phyloP scores from a whole-genome alignment of 2,329 filamentous ascomycete species.

The Hypoxylon sp. region DNA sequence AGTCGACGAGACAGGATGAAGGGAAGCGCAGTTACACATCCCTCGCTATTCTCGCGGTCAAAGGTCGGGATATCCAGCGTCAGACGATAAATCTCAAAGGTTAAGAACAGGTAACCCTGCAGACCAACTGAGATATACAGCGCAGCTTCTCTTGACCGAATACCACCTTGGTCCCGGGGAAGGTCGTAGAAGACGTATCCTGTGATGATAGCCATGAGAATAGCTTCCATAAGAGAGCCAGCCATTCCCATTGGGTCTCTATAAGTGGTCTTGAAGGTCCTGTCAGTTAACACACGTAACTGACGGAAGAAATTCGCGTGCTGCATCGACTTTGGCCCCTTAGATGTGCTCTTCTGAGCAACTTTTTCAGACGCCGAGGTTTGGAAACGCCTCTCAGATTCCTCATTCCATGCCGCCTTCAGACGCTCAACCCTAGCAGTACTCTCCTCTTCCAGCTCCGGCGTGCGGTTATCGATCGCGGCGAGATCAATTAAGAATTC shows the following conservation, averaged over 20 bases:
- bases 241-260: conserved; percentile 83
- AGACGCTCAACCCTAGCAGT: conserved; percentile 70
- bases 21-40: conserved; percentile 75
- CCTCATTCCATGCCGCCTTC: conserved; percentile 68
- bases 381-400: conserved; percentile 50
- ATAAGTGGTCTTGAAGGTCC: conserved; percentile 78
- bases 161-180: conserved; percentile 74
- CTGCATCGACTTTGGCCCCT: conserved; percentile 47
- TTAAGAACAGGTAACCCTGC: conserved; percentile 80
- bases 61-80: conserved; percentile 81
- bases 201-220: conserved; percentile 77
- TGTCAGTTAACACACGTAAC: conserved; percentile 72
- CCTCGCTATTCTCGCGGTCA: conserved; percentile 80
- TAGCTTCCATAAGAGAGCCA: conserved; percentile 76
- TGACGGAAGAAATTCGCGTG: conserved; percentile 73
- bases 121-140: conserved; percentile 78
- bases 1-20: conserved; percentile 78
- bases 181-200: conserved; percentile 80
- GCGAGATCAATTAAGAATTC: conserved; percentile 82
- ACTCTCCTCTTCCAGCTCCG: conserved; percentile 72
- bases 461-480: conserved; percentile 77
- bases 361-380: conserved; percentile 42
- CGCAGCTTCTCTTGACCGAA: conserved; percentile 78
- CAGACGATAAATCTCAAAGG: conserved; percentile 81
- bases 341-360: conserved; percentile 31